phyloP scores from a whole-genome alignment of 2,329 filamentous ascomycete genomes.

The Pestalotiopsis sp. region DNA sequence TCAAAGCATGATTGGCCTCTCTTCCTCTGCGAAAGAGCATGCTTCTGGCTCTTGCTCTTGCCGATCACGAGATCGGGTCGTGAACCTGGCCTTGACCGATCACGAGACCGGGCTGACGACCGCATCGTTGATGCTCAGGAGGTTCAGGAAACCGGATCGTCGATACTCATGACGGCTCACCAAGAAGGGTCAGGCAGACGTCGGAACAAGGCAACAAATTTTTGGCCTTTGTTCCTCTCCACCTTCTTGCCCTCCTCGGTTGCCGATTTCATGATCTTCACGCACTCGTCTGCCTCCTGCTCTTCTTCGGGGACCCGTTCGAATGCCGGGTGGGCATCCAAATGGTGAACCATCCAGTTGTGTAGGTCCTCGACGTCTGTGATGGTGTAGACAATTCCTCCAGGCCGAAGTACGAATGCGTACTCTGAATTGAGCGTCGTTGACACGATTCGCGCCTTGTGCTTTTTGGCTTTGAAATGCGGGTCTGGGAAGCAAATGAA shows the following conservation, averaged over 20 bases:
- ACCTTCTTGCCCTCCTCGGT: conserved; percentile 99
- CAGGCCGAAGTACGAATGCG: conserved; percentile 80
- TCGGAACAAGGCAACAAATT: conserved; percentile 88
- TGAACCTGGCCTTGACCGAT: too few relatives aligned
- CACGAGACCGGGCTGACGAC: neutral
- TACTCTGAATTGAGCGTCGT: conserved; percentile 90
- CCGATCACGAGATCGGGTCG: too few relatives aligned
- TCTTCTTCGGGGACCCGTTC: conserved; percentile 72
- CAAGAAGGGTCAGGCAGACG: conserved; percentile 79
- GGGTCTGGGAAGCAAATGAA: conserved; percentile 99
- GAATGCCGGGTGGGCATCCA: conserved; percentile 77
- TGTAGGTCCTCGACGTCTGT: conserved; percentile 96
- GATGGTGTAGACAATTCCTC: conserved; percentile 91
- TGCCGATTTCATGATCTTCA: conserved; percentile 74
- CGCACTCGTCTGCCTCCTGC: conserved; percentile 69
- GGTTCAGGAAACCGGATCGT: neutral
- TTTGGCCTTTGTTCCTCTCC: conserved; percentile 82
- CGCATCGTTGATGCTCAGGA: neutral
- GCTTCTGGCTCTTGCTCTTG: too few relatives aligned
- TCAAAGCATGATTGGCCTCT: neutral
- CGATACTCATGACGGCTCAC: conserved; percentile 38
- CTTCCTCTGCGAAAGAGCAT: too few relatives aligned
- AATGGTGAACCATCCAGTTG: conserved; percentile 88
- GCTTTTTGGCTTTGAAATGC: conserved; percentile 96
- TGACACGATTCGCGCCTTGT: conserved; percentile 94